Conservation (phyloP, 768 basidiomycete genomes). For the Kwoniella dejecticola region DNA sequence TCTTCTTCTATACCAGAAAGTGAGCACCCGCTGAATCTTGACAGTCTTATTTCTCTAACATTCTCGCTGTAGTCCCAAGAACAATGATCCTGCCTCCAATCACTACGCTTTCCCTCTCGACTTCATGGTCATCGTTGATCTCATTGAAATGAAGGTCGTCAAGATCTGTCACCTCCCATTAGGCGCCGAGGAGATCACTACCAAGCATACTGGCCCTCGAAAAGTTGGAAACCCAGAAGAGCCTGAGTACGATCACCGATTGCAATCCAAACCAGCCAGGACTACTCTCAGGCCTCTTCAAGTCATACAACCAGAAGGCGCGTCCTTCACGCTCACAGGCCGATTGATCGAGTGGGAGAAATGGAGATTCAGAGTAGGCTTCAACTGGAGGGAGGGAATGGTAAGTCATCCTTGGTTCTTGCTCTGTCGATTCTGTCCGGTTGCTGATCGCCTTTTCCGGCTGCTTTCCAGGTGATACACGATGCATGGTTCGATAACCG, state of each 20-base stretch:
- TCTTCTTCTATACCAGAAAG: constrained; percentile 18
- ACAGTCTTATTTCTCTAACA: constrained; percentile 1
- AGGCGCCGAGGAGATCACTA: constrained; percentile 8
- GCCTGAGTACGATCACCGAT: constrained; percentile 14
- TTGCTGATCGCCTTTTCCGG: no score
- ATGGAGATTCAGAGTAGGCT: constrained; percentile 81
- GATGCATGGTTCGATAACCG: constrained; percentile 43
- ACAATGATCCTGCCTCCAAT: constrained; percentile 19
- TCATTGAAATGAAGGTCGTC: constrained; percentile 14
- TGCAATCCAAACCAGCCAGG: neutral
- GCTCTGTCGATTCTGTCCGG: no score
- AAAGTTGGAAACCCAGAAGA: neutral
- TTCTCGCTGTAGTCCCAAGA: constrained; percentile 1
- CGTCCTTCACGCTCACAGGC: constrained; percentile 62
- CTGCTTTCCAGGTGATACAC: no score
- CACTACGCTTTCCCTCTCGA: constrained; percentile 30
- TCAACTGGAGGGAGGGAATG: constrained; percentile 59
- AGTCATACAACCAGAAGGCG: constrained; percentile 21
- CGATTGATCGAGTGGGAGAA: constrained; percentile 90
- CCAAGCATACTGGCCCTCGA: constrained; percentile 2
- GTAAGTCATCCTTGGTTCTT: no score
- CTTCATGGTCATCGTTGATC: constrained; percentile 16
- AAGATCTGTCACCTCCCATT: neutral
- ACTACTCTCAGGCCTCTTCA: constrained; percentile 14
- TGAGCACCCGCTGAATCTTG: constrained; percentile 14